Base-by-base conservation (phyloP, 2,329 filamentous ascomycete genomes). In the Capronia coronata region DNA sequence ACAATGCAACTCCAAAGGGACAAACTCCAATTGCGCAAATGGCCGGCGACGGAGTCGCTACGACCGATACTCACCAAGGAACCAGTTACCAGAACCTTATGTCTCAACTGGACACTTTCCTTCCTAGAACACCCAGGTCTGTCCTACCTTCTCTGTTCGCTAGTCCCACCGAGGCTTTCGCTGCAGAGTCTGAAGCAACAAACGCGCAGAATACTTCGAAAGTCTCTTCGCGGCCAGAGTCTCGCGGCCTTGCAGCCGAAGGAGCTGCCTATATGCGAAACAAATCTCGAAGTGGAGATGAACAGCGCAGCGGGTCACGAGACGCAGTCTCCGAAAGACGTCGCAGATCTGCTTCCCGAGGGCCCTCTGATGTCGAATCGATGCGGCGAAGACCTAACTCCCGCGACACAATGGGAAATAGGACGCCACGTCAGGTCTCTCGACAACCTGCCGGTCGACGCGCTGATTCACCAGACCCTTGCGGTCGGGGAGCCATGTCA, bases 221-320 rank as follows among this genome's bases (percentile, higher is more conserved):
- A 22, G 34, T 35, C 11, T 35, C 37, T 23, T 48, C 54, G 29
- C 54, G 54, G 2, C 51, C 54, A 14, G 21, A 25, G 5, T 56
- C 54, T 29, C 40, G 54, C 11, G 54, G 54, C 7, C 54, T 49
- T 11, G 48, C 46, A 11, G 47, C 54, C 23, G 51, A 48, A 10
- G 54, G 52, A 30, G 51, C 51, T 8, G 44, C 51, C 13, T 52
- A 54, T 34, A 54, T 54, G 51, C 51, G 54, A 41, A 21, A 45
- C 5, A 45, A 34, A 3, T 54, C 54, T 25, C 39, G 48, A 35
- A 45, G 43, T 13, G 8, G 47, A 14, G 37, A 16, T 3, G 45
- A 41, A 4, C 45, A 27, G 14, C 2, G 25, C 13, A 39, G 18
- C 23, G 11, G 18, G 22, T 25, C 35, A 13, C 23, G 50, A 34